phyloP scores from a whole-genome alignment of 2,329 filamentous ascomycete genomes.

The Alternaria triticimaculans region DNA sequence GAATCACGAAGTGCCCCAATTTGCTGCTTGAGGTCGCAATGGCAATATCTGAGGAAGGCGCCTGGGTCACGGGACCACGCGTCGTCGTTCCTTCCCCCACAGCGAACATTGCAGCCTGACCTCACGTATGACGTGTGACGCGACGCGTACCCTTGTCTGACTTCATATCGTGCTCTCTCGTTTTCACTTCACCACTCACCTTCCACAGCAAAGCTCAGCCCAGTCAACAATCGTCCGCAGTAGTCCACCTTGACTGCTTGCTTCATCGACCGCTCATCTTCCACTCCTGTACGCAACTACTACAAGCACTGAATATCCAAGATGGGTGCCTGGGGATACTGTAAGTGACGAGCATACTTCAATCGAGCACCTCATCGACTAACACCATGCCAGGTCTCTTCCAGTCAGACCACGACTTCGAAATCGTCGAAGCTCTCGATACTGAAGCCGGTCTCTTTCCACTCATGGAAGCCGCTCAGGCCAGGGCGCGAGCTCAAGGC shows the following conservation, averaged over 20 bases:
- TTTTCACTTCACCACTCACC: background rate
- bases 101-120: background rate
- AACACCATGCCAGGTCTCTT: constrained; percentile 21
- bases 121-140: background rate
- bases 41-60: background rate
- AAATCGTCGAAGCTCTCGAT: constrained; percentile 16
- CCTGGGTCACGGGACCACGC: background rate
- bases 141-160: background rate
- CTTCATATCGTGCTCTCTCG: background rate
- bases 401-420: constrained; percentile 29
- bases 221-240: background rate
- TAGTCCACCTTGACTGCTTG: background rate
- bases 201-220: background rate
- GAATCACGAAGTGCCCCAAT: background rate
- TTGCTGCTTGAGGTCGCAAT: background rate
- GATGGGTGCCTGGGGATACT: constrained; percentile 27
- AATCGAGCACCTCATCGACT: background rate
- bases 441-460: constrained; percentile 20
- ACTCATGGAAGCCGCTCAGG: constrained; percentile 16
- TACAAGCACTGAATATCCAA: background rate
- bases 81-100: background rate
- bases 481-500: constrained; percentile 15
- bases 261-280: background rate
- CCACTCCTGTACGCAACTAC: too few relatives aligned
- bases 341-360: background rate